Evolutionary conservation across 306 rosid species (phyloP).

Genomic region (Fragaria ananassa): DNA sequence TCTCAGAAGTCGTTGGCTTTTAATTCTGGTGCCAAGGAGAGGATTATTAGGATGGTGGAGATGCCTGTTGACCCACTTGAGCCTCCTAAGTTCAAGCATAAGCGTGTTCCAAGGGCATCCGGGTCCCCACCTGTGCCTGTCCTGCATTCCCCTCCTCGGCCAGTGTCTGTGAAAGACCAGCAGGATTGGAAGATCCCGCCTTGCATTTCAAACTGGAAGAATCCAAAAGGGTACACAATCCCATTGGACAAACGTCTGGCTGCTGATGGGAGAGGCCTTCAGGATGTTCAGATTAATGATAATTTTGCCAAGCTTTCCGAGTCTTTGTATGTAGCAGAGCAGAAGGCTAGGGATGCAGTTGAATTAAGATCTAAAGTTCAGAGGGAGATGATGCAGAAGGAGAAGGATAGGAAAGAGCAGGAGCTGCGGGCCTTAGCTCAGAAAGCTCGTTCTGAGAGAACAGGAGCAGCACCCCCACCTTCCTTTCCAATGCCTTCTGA

Average conservation of each 20-base stretch:
- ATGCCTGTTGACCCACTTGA: conserved; percentile 94
- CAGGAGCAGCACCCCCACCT: conserved; percentile 58
- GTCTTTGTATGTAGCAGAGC: conserved; percentile 79
- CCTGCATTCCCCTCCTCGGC: conserved; percentile 91
- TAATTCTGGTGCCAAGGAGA: conserved; percentile 82
- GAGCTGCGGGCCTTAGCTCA: conserved; percentile 79
- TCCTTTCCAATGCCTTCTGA: conserved; percentile 40
- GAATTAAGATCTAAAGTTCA: conserved; percentile 92
- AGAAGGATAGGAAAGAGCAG: conserved; percentile 78
- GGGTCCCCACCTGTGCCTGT: conserved; percentile 91
- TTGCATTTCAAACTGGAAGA: conserved; percentile 92
- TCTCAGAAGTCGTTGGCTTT: conserved; percentile 80
- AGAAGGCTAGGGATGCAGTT: conserved; percentile 91
- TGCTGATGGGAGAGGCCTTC: conserved; percentile 85
- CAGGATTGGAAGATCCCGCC: conserved; percentile 97
- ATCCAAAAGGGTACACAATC: conserved; percentile 84
- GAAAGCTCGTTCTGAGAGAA: conserved; percentile 79
- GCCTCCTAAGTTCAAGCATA: conserved; percentile 90
- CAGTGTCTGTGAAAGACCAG: conserved; percentile 86
- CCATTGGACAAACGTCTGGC: conserved; percentile 92
- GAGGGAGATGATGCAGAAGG: conserved; percentile 78
- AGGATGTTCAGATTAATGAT: conserved; percentile 83
- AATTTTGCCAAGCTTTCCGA: conserved; percentile 84
- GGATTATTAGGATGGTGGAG: conserved; percentile 87
- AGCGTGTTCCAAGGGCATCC: conserved; percentile 84